Evolutionary conservation across 345 rosid genomes (phyloP), one percentile per base, ranked within the genome.

Genomic region (Rhodomyrtus tomentosa): DNA sequence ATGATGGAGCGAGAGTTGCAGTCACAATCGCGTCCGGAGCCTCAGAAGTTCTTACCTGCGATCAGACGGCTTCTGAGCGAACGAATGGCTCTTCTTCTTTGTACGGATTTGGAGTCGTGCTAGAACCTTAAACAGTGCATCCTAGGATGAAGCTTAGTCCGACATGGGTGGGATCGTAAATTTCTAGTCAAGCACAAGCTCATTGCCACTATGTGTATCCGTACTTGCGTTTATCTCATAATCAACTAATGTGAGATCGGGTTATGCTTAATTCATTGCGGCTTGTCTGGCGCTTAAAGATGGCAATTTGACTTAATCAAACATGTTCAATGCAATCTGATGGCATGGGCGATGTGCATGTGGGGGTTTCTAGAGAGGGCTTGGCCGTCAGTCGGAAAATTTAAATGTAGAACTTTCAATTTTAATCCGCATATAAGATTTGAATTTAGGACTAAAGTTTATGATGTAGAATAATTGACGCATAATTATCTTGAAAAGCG

Each of bases 191-290:
- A 42, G 51, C 36, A 80, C 80, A 5, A 81, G 80, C 42, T 80
- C 90, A 36, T 91, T 90, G 18, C 86, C 91, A 12, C 82, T 91
- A 89, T 4, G 82, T 84, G 7, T 91, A 89, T 50, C 90, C 94
- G 36, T 88, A 91, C 81, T 86, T 25, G 81, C 91, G 24, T 88
- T 88, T 29, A 36, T 85, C 3, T 54, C 83, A 0, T 84, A 91
- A 80, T 90, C 91, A 7, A 5, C 2, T 40, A 40, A 40, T 40
- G 42, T 89, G 52, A 45, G 85, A 0, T 38, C 82, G 25, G 87
- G 88, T 24, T 90, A 91, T 49, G 89, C 88, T 14, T 22, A 56
- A 53, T 85, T 92, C 81, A 84, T 32, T 2, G 45, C 87, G 0
- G 10, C 53, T 0, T 8, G 29, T 4, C 84, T 86, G 0, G 74